Base-by-base conservation (phyloP, 352 stramenopile species). In the Globisporangium cylindrosporum region DNA sequence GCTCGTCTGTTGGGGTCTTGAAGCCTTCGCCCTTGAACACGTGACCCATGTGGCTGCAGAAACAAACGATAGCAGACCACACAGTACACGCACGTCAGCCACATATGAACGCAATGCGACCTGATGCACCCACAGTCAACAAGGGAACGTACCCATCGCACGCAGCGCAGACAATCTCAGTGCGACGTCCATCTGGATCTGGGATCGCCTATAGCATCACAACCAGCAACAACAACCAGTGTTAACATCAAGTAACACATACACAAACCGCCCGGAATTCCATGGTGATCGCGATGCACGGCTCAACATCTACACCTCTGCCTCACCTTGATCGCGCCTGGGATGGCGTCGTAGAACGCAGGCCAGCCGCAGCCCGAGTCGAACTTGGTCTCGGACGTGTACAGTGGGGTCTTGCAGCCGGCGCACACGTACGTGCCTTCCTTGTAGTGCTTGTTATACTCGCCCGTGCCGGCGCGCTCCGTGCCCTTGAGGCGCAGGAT, bases 401-500 rank as follows among this genome's bases (percentile, higher is more conserved):
- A 97, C 51, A 97, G 64, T 48, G 90, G 88, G 15, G 84, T 83
- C 72, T 94, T 93, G 76, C 91, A 97, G 43, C 86, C 90, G 8
- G 88, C 87, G 69, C 91, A 97, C 1, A 93, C 77, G 78, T 96
- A 97, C 62, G 90, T 90, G 61, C 91, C 91, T 20, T 91, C 77
- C 27, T 94, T 75, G 62, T 88, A 86, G 75, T 91, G 77, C 71
- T 97, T 96, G 80, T 96, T 92, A 78, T 96, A 97, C 78, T 93
- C 81, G 73, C 90, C 91, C 49, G 88, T 97, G 56, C 86, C 88
- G 8, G 88, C 78, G 62, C 84, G 89, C 80, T 98, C 92, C 53
- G 91, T 97, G 59, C 90, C 90, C 70, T 98, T 98, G 59, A 95
- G 81, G 22, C 92, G 89, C 75, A 98, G 81, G 51, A 97, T 85